Evolutionary conservation across 805 yeast genomes (phyloP), one percentile per base, ranked within the genome.

Genomic region (Spathaspora sp.): DNA sequence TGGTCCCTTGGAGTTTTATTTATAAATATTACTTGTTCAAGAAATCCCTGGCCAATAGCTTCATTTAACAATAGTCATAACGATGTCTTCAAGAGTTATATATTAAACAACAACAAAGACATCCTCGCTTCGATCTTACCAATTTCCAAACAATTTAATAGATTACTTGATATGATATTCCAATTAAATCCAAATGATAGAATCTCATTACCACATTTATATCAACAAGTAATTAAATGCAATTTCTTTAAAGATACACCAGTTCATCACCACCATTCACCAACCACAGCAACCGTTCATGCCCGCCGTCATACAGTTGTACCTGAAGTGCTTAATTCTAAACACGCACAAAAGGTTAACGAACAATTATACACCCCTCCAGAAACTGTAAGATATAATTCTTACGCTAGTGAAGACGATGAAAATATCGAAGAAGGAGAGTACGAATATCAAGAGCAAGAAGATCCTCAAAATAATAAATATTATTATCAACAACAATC

Each of bases 41-140:
- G 96, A 65, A 92, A 91, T 61, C 97, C 97, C 28, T 91, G 97
- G 97, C 80, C 89, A 48, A 83, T 85, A 58, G 96, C 96, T 10
- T 79, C 86, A 49, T 70, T 81, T 40, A 90, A 85, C 60, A 69
- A 78, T 40, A 67, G 65, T 43, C 66, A 63, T 44, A 69, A 69
- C 44, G 68, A 66, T 42, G 77, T 96, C 0, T 91, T 87, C 68
- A 73, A 73, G 53, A 84, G 83, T 23, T 92, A 79, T 65, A 73
- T 82, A 35, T 71, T 77, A 47, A 80, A 84, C 57, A 81, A 83
- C 55, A 76, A 82, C 11, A 60, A 56, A 44, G 60, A 67, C 10
- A 77, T 89, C 5, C 70, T 91, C 50, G 67, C 75, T 61, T 77
- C 80, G 50, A 89, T 91, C 29, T 70, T 91, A 56, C 96, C 97